Conservation (phyloP, 805 yeast species). For the Blastobotrys parvus region DNA sequence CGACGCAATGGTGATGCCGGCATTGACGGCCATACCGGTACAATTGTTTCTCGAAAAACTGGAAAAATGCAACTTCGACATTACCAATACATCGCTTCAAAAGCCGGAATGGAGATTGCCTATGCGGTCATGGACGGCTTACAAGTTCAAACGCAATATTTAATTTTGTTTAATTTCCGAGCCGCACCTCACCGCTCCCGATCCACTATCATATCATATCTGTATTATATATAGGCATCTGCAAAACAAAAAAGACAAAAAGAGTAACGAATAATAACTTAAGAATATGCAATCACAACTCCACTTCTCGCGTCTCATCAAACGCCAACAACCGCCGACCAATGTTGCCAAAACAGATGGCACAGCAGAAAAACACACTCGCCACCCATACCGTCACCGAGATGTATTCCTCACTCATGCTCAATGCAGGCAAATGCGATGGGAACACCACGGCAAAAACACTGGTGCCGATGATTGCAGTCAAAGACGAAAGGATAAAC, state of each 20-base stretch:
- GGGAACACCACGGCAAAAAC: conserved; percentile 21
- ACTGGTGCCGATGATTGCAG: conserved; percentile 26
- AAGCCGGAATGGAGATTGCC: conserved; percentile 59
- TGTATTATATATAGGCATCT: too few species aligned
- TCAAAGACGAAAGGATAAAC: conserved; percentile 24
- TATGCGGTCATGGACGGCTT: conserved; percentile 47
- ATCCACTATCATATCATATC: too few species aligned
- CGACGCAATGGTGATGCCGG: conserved; percentile 60
- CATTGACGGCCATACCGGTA: conserved; percentile 60
- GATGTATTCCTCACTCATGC: conserved; percentile 19
- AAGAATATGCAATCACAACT: too few species aligned
- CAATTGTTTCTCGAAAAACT: conserved; percentile 51
- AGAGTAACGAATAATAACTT: too few species aligned
- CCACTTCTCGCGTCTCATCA: too few species aligned
- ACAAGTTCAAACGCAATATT: conserved; percentile 32
- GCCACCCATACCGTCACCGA: conserved; percentile 26
- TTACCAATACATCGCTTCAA: conserved; percentile 37
- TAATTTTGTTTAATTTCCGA: too few species aligned
- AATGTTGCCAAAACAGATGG: conserved; percentile 31
- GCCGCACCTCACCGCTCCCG: too few species aligned
- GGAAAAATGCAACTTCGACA: conserved; percentile 58
- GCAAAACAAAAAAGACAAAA: too few species aligned
- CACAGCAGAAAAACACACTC: conserved; percentile 26
- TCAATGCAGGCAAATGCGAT: conserved; percentile 14
- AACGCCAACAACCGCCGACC: conserved; percentile 28